These are phyloP conservation scores for Eucalyptus erythrocorys DNA, from an alignment of 345 rosid genomes.

Conservation along the genomic window DNA sequence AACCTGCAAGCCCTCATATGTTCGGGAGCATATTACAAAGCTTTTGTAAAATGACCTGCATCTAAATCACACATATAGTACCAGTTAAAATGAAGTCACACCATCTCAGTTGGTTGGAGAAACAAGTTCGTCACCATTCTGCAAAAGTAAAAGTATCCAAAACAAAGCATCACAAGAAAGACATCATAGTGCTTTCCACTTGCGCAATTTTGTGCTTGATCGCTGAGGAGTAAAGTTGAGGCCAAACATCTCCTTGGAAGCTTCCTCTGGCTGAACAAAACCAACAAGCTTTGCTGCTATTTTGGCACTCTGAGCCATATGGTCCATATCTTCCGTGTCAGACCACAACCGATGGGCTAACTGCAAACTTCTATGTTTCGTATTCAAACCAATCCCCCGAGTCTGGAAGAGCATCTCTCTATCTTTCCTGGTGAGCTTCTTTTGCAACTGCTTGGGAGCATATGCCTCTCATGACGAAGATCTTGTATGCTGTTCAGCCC, in stretches of 20 bases:
- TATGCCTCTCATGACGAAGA: constrained; percentile 53
- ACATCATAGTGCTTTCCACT: too few relatives aligned
- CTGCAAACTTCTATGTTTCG: constrained; percentile 54
- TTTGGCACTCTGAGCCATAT: constrained; percentile 56
- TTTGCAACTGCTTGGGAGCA: constrained; percentile 52
- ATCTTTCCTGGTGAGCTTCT: constrained; percentile 37
- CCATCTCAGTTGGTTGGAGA: neutral
- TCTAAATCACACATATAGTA: neutral
- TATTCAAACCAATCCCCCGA: constrained; percentile 54
- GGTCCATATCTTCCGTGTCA: constrained; percentile 45
- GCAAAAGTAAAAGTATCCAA: too few relatives aligned
- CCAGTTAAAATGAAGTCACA: neutral
- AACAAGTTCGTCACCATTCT: too few relatives aligned
- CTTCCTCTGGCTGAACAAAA: too few relatives aligned
- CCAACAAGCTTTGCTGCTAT: constrained; percentile 42
- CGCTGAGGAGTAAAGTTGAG: constrained; percentile 20
- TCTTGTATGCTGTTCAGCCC: constrained; percentile 34
- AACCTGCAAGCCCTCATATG: neutral
- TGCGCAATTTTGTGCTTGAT: neutral
- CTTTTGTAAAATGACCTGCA: neutral
- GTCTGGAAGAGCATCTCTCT: constrained; percentile 56
- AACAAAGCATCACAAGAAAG: too few relatives aligned
- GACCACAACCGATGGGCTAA: constrained; percentile 56
- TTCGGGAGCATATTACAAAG: neutral
- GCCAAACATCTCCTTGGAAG: constrained; percentile 17